Evolutionary conservation across 352 stramenopile species (phyloP).

Genomic region (Globisporangium megalacanthum): DNA sequence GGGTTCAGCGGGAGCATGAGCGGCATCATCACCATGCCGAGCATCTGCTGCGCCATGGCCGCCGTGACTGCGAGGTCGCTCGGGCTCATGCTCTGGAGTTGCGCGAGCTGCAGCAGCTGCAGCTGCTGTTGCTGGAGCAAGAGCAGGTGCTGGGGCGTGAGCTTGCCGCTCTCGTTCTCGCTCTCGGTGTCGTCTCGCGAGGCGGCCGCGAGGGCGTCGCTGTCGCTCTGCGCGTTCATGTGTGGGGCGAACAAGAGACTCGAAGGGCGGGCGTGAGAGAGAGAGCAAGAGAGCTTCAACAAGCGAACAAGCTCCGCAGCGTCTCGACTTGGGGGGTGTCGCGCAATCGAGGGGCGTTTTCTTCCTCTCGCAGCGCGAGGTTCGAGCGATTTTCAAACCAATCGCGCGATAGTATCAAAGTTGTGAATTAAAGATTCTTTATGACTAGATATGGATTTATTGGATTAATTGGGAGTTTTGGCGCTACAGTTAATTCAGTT

Average conservation of each 20-base stretch:
- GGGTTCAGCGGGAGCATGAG: slow-evolving; percentile 63
- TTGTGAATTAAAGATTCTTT: slow-evolving; percentile 28
- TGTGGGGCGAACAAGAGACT: too few relatives aligned
- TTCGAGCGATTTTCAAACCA: slow-evolving; percentile 54
- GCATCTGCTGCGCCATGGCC: slow-evolving; percentile 59
- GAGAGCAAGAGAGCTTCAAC: too few relatives aligned
- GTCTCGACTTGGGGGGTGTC: neutral
- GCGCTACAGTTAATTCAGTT: too few relatives aligned
- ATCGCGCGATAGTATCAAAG: slow-evolving; percentile 26
- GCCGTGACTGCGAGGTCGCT: slow-evolving; percentile 39
- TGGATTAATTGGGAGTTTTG: too few relatives aligned
- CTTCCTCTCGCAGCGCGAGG: slow-evolving; percentile 54
- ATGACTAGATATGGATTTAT: slow-evolving; percentile 3
- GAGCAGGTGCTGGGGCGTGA: slow-evolving; percentile 33
- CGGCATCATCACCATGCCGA: slow-evolving; percentile 63
- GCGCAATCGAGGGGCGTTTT: slow-evolving; percentile 26
- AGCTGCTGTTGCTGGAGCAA: slow-evolving; percentile 60
- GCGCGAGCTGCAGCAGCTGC: slow-evolving; percentile 48
- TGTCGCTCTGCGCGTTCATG: slow-evolving; percentile 4
- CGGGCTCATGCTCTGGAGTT: slow-evolving; percentile 51
- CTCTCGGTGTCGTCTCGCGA: neutral
- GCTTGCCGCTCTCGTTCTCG: slow-evolving; percentile 7
- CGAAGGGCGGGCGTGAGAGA: too few relatives aligned
- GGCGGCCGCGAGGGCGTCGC: slow-evolving; percentile 1
- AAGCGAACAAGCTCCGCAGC: too few relatives aligned